Evolutionary conservation across 306 rosid genomes (phyloP).

Genomic region (Ceratonia siliqua): DNA sequence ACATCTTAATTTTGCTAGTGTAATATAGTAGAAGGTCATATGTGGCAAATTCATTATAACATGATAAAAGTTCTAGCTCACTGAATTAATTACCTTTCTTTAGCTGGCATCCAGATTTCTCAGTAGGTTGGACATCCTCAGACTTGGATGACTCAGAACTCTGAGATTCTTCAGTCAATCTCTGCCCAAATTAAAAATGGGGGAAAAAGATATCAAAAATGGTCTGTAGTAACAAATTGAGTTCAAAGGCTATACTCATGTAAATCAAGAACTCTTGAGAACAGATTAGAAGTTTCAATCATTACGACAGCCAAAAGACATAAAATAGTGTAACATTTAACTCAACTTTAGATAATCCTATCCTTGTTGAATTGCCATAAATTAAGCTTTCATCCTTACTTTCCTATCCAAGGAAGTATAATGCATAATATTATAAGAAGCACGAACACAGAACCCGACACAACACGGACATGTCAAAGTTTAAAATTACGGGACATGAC

Average conservation of each 20-base stretch:
- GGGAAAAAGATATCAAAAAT: conserved; percentile 25
- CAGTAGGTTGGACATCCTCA: conserved; percentile 56
- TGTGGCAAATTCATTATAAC: conserved; percentile 13
- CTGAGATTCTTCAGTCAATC: conserved; percentile 53
- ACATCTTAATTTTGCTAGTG: not conserved
- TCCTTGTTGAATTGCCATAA: conserved; percentile 2
- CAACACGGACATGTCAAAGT: too few species aligned
- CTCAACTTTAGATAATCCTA: not conserved
- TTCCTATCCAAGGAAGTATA: not conserved
- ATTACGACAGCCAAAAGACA: not conserved
- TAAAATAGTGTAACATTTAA: not conserved
- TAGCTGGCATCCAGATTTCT: conserved; percentile 54
- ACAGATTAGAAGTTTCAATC: conserved; percentile 10
- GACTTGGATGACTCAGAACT: conserved; percentile 57
- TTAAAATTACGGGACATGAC: too few species aligned
- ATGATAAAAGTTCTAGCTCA: conserved; percentile 17
- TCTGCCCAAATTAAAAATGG: conserved; percentile 45
- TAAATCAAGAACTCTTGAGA: not conserved
- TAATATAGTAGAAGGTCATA: conserved; percentile 22
- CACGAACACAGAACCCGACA: too few species aligned
- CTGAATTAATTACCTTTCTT: conserved; percentile 66
- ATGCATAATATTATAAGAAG: not conserved
- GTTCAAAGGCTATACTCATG: conserved; percentile 7
- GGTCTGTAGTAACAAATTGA: conserved; percentile 9
- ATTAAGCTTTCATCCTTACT: not conserved